Base-by-base conservation (phyloP, 2,329 filamentous ascomycete genomes). In the Venturiaceae sp. region DNA sequence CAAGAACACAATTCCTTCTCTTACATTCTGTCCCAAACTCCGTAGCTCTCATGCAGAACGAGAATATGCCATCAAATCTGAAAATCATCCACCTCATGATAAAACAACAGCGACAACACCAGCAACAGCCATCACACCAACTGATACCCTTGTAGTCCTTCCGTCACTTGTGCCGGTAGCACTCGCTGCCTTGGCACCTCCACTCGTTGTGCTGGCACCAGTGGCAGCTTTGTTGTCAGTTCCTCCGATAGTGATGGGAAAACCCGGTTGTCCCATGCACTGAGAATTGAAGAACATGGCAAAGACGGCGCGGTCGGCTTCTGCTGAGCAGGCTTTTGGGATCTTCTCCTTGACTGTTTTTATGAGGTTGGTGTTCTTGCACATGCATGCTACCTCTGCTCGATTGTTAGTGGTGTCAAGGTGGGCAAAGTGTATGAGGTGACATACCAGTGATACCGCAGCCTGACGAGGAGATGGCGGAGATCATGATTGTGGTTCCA, bases 391-490 rank as follows among this genome's bases (percentile, higher is more conserved):
- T 21, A 37, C 52, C 16, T 53, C 52, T 53, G 34, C 13, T 34
- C 3, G 9, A 6, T 7, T 23, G 34, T 34, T 37, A 34, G 23
- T n/a, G 14, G 21, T 36, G 21, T 53, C 34, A 21, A 2, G 16
- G 9, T 26, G 46, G 9, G 9, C 23, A 11, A 13, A 36, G 30
- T 19, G 7, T 3, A 13, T 13, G 52, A 23, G 34, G n/a, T 16
- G 52, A 36, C 52, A n/a, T 34, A 30, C 52, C 52, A 53, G 52
- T 53, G 52, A 53, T 34, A 21, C 32, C 52, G n/a, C 52, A 53
- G n/a, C 52, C 52, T 34, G 52, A 53, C 1, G 52, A 36, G 32
- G 52, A 53, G n/a, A 53, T 37, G 32, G 52, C 52, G n/a, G 30
- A 26, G 21, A 53, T 36, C 52, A 53, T 53, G 34, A 53, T 28